Evolutionary conservation across 2,329 filamentous ascomycete genomes (phyloP), one percentile per base, ranked within the genome.

Genomic region (Dothideomycetes sp.): DNA sequence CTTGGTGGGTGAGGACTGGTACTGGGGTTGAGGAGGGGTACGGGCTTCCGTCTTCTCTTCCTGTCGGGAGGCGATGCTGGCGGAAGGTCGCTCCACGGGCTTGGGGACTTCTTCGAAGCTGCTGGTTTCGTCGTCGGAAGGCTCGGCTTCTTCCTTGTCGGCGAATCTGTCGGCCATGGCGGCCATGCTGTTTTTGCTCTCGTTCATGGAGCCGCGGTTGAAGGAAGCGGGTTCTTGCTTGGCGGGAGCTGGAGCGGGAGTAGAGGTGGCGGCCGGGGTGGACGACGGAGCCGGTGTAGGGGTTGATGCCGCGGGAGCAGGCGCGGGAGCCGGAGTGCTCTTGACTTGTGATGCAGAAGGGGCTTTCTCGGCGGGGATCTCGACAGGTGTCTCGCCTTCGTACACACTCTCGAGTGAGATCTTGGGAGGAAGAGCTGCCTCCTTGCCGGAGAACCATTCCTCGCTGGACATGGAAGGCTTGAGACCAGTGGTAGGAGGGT

Each of bases 331-430:
- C 15, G 58, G 61, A 10, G 65, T 57, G 8, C 72, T 63, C 19
- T 53, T 54, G n/a, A 52, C 43, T 12, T 49, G 39, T 19, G 36
- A 16, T 3, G 53, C 47, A 28, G 49, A 51, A 17, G 80, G 68
- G 60, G 80, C 82, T 60, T 78, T 79, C 52, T 84, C 78, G 5
- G 78, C 67, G 4, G 82, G 59, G 13, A 94, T 73, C 64, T 94
- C 86, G 52, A 83, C 78, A 4, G 86, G 79, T 5, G 80, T 82
- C 47, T 76, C 76, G 41, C 88, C 88, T 28, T 94, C 86, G 62
- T 93, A 96, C 33, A 96, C 63, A 53, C 84, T 88, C 63, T 93
- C 88, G 53, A 98, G 76, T 50, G 91, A 89, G 57, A 98, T 88
- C 73, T 94, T 96, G 45, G 87, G 73, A 6, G 91, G 88, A 29